Evolutionary conservation across 768 basidiomycete species (phyloP).

Genomic region (Tylopilus cervinicoccineus): DNA sequence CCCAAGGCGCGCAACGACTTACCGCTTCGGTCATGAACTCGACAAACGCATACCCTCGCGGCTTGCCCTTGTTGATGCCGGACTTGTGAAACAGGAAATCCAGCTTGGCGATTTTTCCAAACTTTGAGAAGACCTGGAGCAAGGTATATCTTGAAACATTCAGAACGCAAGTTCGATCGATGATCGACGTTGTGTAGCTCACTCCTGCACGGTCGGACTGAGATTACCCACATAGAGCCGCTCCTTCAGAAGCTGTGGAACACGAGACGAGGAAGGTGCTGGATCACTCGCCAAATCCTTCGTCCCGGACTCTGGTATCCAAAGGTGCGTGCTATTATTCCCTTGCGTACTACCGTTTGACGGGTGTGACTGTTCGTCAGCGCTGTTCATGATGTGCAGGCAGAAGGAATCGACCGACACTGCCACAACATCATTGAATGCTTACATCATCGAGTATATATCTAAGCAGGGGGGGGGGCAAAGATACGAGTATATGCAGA

Average conservation of each 20-base stretch:
- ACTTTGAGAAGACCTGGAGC: slow-evolving; percentile 86
- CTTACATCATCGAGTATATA: slow-evolving; percentile 16
- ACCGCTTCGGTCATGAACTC: slow-evolving; percentile 81
- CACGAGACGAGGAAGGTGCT: slow-evolving; percentile 22
- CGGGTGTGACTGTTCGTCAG: background rate
- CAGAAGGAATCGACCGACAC: background rate
- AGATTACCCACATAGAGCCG: slow-evolving; percentile 90
- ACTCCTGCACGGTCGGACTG: slow-evolving; percentile 86
- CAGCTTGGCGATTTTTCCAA: slow-evolving; percentile 87
- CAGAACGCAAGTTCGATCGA: slow-evolving; percentile 2
- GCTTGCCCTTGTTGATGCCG: slow-evolving; percentile 85
- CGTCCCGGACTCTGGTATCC: slow-evolving; percentile 30
- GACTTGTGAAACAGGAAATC: slow-evolving; percentile 96
- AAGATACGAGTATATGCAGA: background rate
- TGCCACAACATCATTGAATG: background rate
- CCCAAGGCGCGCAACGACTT: slow-evolving; percentile 37
- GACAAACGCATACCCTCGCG: slow-evolving; percentile 92
- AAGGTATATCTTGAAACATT: slow-evolving; percentile 65
- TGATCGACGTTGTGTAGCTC: slow-evolving; percentile 19
- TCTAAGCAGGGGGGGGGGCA: background rate
- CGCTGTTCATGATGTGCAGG: slow-evolving; percentile 13
- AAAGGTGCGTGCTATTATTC: slow-evolving; percentile 20
- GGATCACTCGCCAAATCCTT: slow-evolving; percentile 15
- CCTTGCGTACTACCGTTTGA: slow-evolving; percentile 6
- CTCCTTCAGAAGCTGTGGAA: slow-evolving; percentile 48